Base-by-base conservation (phyloP, 257 asterid genomes). In the Przewalskia tangutica region DNA sequence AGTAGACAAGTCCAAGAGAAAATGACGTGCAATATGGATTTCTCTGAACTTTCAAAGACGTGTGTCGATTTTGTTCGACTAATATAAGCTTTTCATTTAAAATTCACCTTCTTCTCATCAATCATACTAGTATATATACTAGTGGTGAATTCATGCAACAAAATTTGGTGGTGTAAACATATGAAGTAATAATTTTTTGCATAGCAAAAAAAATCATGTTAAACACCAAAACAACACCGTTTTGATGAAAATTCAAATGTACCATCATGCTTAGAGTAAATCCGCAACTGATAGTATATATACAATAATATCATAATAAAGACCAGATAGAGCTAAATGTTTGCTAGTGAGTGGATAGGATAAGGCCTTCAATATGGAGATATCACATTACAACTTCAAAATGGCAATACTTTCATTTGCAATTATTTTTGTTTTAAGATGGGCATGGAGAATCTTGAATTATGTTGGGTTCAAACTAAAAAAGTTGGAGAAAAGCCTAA, bases 391-490 rank as follows among this genome's bases (percentile, higher is more conserved):
- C 58, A 44, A 12, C 78, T 2, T 71, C 11, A 71, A 46, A 46
- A 5, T 70, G 44, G n/a, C 78, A 44, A 10, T 70, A 1, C 18
- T 2, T 70, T 70, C 78, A 70, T 10, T 44, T 70, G 38, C 78
- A 70, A 44, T 70, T 44, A 18, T 70, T 9, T 11, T 70, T 18
- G 18, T 70, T 10, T 6, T 70, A 16, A 0, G 18, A 70, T 75
- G 16, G 53, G 79, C 62, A 40, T 84, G 85, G 88, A 84, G 68
- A 79, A 46, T 81, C 42, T 82, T 80, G 85, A 84, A 82, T 63
- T 67, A 58, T 80, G 64, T 48, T n/a, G 83, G 89, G 89, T 54
- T 87, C n/a, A 77, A 54, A 42, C 89, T 88, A 10, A 87, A 73
- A 78, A 81, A 70, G 17, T 50, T 77, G 71, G 89, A 87, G 86